These are phyloP conservation scores for Stephanodiscus minutulus DNA, from an alignment of 108 stramenopile genomes.

Conservation along the genomic window DNA sequence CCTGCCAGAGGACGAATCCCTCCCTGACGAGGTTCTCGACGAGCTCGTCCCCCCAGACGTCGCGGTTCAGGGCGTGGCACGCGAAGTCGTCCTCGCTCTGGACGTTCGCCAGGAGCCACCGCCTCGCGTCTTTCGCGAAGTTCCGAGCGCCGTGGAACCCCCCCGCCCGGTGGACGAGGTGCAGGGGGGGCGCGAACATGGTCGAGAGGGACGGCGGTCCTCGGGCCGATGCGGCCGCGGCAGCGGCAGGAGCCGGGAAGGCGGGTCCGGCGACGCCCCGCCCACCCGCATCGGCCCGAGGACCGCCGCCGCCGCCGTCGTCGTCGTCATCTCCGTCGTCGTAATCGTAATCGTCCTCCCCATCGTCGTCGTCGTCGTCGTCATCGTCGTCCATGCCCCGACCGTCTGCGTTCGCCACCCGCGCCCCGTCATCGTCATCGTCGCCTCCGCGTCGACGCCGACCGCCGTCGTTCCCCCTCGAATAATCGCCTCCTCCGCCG, in stretches of 20 bases:
- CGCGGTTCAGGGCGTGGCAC: conserved; percentile 93
- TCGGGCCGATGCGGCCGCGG: neutral
- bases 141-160: conserved; percentile 86
- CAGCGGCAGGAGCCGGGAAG: conserved; percentile 1
- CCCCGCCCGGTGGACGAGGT: conserved; percentile 70
- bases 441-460: neutral
- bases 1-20: conserved; percentile 94
- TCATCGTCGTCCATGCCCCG: conserved; percentile 16
- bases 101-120: conserved; percentile 93
- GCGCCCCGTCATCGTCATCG: conserved; percentile 29
- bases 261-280: conserved; percentile 15
- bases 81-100: conserved; percentile 87
- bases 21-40: conserved; percentile 92
- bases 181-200: conserved; percentile 80
- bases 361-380: conserved; percentile 21
- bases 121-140: conserved; percentile 79
- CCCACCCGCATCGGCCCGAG: conserved; percentile 24
- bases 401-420: conserved; percentile 13
- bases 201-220: conserved; percentile 55
- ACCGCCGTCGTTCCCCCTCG: neutral
- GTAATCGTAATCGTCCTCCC: conserved; percentile 16
- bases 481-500: neutral
- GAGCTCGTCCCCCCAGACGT: conserved; percentile 94
- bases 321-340: conserved; percentile 24
- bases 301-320: conserved; percentile 13